These are phyloP conservation scores for Phytophthora meadii DNA, from an alignment of 352 stramenopile species.

Conservation along the genomic window DNA sequence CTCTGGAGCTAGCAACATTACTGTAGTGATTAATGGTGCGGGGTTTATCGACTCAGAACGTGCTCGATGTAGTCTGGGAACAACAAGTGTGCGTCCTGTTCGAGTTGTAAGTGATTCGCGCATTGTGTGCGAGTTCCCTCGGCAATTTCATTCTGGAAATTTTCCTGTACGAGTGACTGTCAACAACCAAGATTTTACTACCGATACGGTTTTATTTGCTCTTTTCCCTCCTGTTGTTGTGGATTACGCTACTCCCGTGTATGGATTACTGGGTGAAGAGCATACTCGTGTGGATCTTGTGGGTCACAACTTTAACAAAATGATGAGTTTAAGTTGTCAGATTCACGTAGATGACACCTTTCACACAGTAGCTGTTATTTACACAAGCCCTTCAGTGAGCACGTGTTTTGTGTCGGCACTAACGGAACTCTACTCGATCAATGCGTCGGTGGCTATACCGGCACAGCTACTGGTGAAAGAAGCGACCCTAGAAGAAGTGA, in stretches of 20 bases:
- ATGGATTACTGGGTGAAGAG: conserved; percentile 19
- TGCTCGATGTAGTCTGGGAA: conserved; percentile 37
- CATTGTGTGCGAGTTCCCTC: conserved; percentile 32
- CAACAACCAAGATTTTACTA: conserved; percentile 52
- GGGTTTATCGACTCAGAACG: conserved; percentile 39
- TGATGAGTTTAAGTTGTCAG: conserved; percentile 31
- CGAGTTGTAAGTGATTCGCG: conserved; percentile 23
- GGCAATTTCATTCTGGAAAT: conserved; percentile 20
- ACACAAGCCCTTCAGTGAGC: conserved; percentile 9
- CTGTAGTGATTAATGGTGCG: conserved; percentile 28
- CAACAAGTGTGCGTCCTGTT: conserved; percentile 8
- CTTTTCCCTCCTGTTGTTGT: conserved; percentile 22
- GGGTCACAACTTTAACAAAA: conserved; percentile 37
- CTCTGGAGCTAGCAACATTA: conserved; percentile 9
- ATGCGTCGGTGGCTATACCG: conserved; percentile 21
- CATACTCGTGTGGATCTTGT: conserved; percentile 26
- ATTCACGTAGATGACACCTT: conserved; percentile 6
- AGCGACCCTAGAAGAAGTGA: conserved; percentile 11
- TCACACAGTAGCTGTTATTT: background rate
- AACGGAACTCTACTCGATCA: conserved; percentile 1
- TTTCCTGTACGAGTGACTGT: conserved; percentile 39
- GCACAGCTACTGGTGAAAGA: conserved; percentile 38
- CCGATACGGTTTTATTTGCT: conserved; percentile 18
- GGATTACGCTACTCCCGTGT: conserved; percentile 28
- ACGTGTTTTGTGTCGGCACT: conserved; percentile 24